Base-by-base conservation (phyloP, 345 rosid species). In the Ailanthus altissimus region DNA sequence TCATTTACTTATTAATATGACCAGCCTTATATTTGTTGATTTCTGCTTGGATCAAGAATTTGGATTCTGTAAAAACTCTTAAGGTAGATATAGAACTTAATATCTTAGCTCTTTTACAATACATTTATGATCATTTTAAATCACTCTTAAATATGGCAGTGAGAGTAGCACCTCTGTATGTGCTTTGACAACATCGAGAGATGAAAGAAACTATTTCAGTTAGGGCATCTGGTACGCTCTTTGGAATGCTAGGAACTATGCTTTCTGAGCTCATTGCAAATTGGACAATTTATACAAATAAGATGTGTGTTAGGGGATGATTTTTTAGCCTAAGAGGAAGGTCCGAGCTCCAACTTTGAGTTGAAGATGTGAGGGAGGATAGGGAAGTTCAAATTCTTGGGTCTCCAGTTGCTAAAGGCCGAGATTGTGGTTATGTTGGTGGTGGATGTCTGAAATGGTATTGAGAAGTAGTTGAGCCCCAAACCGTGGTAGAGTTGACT, bases 231-330 rank as follows among this genome's bases (percentile, higher is more conserved):
- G 99, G 99, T 7, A 97, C 98, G 5, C 88, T 94, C 65, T 97
- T 97, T 61, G 98, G 99, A 53, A 87, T 97, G 82, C 84, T 97
- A n/a, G 99, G 98, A 66, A 94, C 96, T 13, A 97, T 97, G 99
- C 88, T 97, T 66, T 91, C 99, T 5, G 99, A 97, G 86, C 91
- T 94, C 53, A 84, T 97, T 72, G 90, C 92, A 9, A 94, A 97
- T 84, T 97, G 99, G 99, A 82, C 97, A 32, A 92, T 88, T 70
- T 97, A 97, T 64, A 83, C 80, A 45, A 90, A 92, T 57, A 97
- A 97, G 98, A 98, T n/a, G n/a, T n/a, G n/a, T 32, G 38, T 32
- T 32, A 3, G 38, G 38, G 38, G 38, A 32, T 32, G 38, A 32
- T 32, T 32, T 32, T n/a, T 32, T 32, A 3, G 38, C 3, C 3